phyloP scores from a whole-genome alignment of 257 asterid genomes.

The Solanum bulbocastanum region DNA sequence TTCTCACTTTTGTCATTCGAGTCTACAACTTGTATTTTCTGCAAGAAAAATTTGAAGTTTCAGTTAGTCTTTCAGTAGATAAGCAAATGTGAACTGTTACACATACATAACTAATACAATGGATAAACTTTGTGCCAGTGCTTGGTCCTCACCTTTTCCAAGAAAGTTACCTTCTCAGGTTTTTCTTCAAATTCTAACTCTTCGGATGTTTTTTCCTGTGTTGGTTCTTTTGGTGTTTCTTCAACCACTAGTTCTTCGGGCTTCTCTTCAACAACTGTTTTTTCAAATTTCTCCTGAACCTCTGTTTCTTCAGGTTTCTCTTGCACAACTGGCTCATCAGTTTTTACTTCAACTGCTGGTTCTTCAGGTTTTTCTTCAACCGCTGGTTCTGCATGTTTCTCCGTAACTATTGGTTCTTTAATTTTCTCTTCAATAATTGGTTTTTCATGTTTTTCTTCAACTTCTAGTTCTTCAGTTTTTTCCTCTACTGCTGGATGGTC shows the following conservation, averaged over 20 bases:
- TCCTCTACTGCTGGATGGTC: background rate
- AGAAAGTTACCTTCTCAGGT: background rate
- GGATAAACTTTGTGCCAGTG: background rate
- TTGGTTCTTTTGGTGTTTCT: background rate
- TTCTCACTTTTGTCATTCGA: background rate
- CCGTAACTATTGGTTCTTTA: background rate
- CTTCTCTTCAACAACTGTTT: background rate
- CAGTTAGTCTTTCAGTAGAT: background rate
- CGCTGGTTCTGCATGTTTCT: background rate
- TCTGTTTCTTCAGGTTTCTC: background rate
- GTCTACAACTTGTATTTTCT: background rate
- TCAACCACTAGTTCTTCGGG: background rate
- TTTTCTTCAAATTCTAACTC: background rate
- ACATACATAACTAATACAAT: background rate
- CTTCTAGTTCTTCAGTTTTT: background rate
- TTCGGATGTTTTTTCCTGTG: background rate
- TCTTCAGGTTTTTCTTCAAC: background rate
- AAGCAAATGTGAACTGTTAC: background rate
- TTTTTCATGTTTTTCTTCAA: background rate
- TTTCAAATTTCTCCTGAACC: background rate
- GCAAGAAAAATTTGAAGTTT: background rate
- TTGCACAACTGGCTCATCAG: background rate
- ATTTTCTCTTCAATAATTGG: background rate
- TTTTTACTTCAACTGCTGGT: background rate
- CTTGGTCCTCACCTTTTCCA: background rate